Conservation (phyloP, 306 rosid genomes). For the Argentina anserina region DNA sequence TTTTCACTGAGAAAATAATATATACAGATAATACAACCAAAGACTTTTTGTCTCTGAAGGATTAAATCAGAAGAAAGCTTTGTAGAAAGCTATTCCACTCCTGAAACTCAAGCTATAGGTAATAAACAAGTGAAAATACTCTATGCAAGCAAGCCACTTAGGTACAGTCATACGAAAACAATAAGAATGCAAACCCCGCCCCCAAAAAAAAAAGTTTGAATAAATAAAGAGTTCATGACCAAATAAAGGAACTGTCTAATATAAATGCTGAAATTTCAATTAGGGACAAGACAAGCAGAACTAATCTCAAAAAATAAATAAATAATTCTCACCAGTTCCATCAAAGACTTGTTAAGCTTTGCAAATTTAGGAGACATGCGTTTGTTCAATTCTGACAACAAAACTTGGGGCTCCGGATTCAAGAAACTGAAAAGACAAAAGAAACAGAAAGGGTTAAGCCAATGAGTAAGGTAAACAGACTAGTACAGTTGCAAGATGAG, state of each 20-base stretch:
- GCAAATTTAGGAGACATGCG: slow-evolving; percentile 84
- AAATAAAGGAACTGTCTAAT: not conserved
- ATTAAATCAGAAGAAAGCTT: slow-evolving; percentile 1
- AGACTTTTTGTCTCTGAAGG: not conserved
- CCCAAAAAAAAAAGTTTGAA: too few relatives aligned
- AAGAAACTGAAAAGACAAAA: slow-evolving; percentile 49
- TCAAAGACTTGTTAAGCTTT: slow-evolving; percentile 78
- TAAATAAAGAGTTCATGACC: too few relatives aligned
- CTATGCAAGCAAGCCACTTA: not conserved
- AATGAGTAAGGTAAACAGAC: slow-evolving; percentile 5
- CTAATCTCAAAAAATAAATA: not conserved
- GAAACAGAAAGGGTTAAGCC: not conserved
- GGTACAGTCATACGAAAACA: not conserved
- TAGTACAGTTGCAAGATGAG: slow-evolving; percentile 8
- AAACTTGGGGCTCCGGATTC: slow-evolving; percentile 66
- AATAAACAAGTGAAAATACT: not conserved
- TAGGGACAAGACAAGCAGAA: not conserved
- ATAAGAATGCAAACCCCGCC: too few relatives aligned
- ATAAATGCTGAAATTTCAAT: not conserved
- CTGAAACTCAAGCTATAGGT: not conserved
- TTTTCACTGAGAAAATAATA: not conserved
- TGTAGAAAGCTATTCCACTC: not conserved
- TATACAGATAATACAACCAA: not conserved
- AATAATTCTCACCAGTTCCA: slow-evolving; percentile 60
- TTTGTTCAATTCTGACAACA: slow-evolving; percentile 76